A percentile compares a stretch with the other conserved stretches of the same genome.
Evolutionary conservation across 768 basidiomycete genomes (phyloP).

Genomic region (Podaxis pistillaris): DNA sequence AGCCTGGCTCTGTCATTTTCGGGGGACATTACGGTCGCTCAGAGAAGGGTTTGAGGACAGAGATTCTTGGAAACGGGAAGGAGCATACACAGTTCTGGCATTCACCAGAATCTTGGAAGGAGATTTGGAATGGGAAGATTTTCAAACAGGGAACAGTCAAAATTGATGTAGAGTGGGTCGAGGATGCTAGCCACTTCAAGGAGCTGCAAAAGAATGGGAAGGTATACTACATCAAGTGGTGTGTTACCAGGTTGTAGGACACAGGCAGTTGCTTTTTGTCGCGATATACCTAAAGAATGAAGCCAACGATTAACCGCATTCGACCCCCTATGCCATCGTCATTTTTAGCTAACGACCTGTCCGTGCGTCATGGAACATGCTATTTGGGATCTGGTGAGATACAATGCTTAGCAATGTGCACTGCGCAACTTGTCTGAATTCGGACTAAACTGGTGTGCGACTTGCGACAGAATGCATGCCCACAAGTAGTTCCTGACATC

Average conservation of each 20-base stretch:
- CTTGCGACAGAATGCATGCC: no score
- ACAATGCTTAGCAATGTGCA: background rate
- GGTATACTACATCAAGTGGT: slow-evolving; percentile 8
- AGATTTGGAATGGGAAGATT: slow-evolving; percentile 14
- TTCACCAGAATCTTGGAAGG: slow-evolving; percentile 16
- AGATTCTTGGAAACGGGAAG: slow-evolving; percentile 12
- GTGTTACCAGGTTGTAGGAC: background rate
- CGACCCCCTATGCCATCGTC: no score
- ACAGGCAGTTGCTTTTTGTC: background rate
- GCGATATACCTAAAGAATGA: no score
- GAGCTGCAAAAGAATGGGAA: slow-evolving; percentile 1
- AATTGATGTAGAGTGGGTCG: slow-evolving; percentile 4
- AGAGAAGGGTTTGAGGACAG: slow-evolving; percentile 17
- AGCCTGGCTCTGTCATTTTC: slow-evolving; percentile 33
- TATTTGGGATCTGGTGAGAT: no score
- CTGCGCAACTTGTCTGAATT: background rate
- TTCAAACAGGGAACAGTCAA: slow-evolving; percentile 15
- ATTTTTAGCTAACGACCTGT: no score
- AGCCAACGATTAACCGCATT: no score
- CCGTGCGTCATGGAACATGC: no score
- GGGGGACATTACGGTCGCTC: slow-evolving; percentile 35
- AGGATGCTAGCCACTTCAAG: background rate
- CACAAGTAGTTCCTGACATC: background rate
- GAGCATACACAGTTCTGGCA: slow-evolving; percentile 19
- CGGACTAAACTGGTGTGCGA: background rate